Base-by-base conservation (phyloP, 768 basidiomycete species). In the Naematelia aurantialba region DNA sequence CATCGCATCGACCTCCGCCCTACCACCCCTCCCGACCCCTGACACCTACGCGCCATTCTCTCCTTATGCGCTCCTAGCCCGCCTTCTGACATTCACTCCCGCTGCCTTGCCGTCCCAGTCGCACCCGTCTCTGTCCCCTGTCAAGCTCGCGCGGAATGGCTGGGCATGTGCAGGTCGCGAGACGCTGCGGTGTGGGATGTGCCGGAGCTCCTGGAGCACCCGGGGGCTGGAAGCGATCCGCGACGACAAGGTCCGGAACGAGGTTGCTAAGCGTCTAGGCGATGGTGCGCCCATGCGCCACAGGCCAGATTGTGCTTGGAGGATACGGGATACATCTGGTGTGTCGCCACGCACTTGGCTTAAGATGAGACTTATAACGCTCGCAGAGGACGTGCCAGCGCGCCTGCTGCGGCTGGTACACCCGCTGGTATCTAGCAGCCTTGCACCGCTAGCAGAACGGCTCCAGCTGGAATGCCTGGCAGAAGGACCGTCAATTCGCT, bases 291-390 rank as follows among this genome's bases (percentile, higher is more conserved):
- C 29, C 45, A 47, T n/a, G 3, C 39, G 56, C 45, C 71, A 73
- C 63, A 45, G 34, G 52, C 24, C 21, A 12, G 62, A 58, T 4
- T 73, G 71, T 53, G 48, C 65, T 5, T 73, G 71, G 71, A 59
- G 61, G 30, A 51, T 66, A 1, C 27, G 53, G 24, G 27, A 29
- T 19, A 58, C 53, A 51, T 61, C 69, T 39, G 56, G 68, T 67
- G 58, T 39, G 34, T 39, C 34, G 8, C 17, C 34, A 39, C 34
- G 8, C 34, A n/a, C n/a, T n/a, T n/a, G n/a, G n/a, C n/a, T n/a
- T n/a, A n/a, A n/a, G n/a, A n/a, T n/a, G n/a, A n/a, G n/a, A n/a
- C n/a, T n/a, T n/a, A n/a, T n/a, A n/a, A n/a, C n/a, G n/a, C n/a
- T n/a, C n/a, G n/a, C 34, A 39, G 34, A 39, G 8, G 34, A 39